Percentiles rank a stretch among this genome's conserved stretches.
phyloP scores from a whole-genome alignment of 1,284 basidiomycete genomes.

The Entoloma clypeatum region DNA sequence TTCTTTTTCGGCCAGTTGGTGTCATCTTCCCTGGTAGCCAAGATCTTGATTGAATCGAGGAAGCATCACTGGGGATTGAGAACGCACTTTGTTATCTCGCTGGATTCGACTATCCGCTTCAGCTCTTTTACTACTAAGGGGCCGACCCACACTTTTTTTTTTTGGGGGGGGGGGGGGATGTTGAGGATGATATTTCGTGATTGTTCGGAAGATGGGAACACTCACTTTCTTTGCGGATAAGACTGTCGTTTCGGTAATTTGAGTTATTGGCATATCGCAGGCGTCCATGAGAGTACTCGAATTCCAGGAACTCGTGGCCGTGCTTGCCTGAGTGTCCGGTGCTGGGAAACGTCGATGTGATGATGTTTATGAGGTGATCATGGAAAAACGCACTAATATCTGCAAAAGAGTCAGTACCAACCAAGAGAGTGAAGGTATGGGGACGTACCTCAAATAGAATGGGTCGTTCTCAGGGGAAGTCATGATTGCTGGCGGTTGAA shows the following conservation, averaged over 20 bases:
- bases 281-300: slow-evolving; percentile 95
- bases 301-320: slow-evolving; percentile 97
- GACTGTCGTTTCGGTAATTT: slow-evolving; percentile 95
- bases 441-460: slow-evolving; percentile 74
- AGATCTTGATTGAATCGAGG: background rate
- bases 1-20: slow-evolving; percentile 98
- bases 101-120: slow-evolving; percentile 90
- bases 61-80: background rate
- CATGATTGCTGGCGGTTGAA: slow-evolving; percentile 37
- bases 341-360: slow-evolving; percentile 39
- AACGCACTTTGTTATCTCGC: slow-evolving; percentile 90
- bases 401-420: slow-evolving; percentile 27
- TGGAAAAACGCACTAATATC: slow-evolving; percentile 75
- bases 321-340: slow-evolving; percentile 95
- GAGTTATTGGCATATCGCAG: slow-evolving; percentile 99
- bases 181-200: background rate
- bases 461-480: slow-evolving; percentile 39
- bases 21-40: slow-evolving; percentile 84
- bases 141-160: slow-evolving; percentile 94
- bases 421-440: slow-evolving; percentile 6
- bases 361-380: background rate
- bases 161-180: too few relatives aligned
- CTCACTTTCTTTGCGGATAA: slow-evolving; percentile 98
- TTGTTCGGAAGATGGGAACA: slow-evolving; percentile 16
- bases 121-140: slow-evolving; percentile 90